Evolutionary conservation across 2,329 filamentous ascomycete species (phyloP).

Genomic region (Xylaria sp.): DNA sequence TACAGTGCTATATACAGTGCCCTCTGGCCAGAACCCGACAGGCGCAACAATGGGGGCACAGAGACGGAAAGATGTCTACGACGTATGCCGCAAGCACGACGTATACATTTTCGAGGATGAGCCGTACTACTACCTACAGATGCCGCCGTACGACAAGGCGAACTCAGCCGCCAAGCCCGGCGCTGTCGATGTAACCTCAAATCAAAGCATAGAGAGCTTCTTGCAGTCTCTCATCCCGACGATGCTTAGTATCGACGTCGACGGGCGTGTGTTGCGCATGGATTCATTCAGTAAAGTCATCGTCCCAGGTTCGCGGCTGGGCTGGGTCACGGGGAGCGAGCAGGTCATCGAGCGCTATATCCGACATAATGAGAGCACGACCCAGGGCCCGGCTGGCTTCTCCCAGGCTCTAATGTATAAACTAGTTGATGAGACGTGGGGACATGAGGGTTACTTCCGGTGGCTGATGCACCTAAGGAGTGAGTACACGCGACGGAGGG

Average conservation of each 20-base stretch:
- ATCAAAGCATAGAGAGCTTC: slow-evolving; percentile 70
- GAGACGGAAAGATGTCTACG: slow-evolving; percentile 78
- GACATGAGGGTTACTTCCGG: slow-evolving; percentile 86
- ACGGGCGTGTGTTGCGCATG: slow-evolving; percentile 89
- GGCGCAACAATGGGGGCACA: slow-evolving; percentile 80
- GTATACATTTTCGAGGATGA: slow-evolving; percentile 91
- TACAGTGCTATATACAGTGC: slow-evolving; percentile 69
- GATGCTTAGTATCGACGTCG: slow-evolving; percentile 81
- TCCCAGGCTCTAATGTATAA: slow-evolving; percentile 88
- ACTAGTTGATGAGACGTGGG: slow-evolving; percentile 93
- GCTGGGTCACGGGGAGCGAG: slow-evolving; percentile 90
- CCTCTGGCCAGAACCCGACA: slow-evolving; percentile 90
- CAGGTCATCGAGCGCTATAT: slow-evolving; percentile 86
- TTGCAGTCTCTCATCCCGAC: slow-evolving; percentile 78
- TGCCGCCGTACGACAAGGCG: slow-evolving; percentile 72
- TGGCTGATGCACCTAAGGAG: slow-evolving; percentile 87
- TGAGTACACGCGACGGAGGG: slow-evolving; percentile 82
- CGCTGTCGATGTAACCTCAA: slow-evolving; percentile 43
- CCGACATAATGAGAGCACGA: slow-evolving; percentile 83
- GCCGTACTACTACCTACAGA: slow-evolving; percentile 94
- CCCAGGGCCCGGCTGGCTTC: slow-evolving; percentile 87
- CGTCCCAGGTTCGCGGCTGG: slow-evolving; percentile 81
- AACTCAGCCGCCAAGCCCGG: slow-evolving; percentile 31
- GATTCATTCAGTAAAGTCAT: slow-evolving; percentile 96
- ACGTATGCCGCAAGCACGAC: slow-evolving; percentile 84